Evolutionary conservation across 805 yeast genomes (phyloP).

Genomic region (Ogataea dorogensis): DNA sequence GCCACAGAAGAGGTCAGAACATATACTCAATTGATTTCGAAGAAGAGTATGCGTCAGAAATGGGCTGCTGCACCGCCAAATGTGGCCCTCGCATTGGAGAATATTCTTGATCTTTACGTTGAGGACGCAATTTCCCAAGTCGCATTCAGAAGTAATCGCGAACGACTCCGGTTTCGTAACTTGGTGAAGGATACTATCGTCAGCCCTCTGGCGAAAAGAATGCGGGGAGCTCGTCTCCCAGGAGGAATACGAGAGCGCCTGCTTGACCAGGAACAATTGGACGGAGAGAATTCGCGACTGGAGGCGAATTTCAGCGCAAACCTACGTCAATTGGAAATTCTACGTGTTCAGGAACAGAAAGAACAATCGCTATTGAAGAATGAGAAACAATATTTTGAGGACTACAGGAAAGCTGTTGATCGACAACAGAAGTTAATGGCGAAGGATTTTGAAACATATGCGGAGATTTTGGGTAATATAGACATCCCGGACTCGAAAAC

Average conservation of each 20-base stretch:
- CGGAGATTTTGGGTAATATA: slow-evolving; percentile 8
- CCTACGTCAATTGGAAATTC: slow-evolving; percentile 26
- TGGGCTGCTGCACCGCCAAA: slow-evolving; percentile 23
- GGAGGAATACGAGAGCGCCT: slow-evolving; percentile 24
- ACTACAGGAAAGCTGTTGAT: slow-evolving; percentile 18
- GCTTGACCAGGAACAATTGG: slow-evolving; percentile 27
- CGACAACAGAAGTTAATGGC: slow-evolving; percentile 17
- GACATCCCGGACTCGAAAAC: slow-evolving; percentile 1
- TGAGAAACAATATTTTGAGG: slow-evolving; percentile 22
- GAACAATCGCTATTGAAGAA: slow-evolving; percentile 21
- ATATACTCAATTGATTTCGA: slow-evolving; percentile 15
- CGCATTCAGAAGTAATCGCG: slow-evolving; percentile 17
- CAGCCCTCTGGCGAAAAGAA: slow-evolving; percentile 22
- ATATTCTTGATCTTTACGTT: slow-evolving; percentile 21
- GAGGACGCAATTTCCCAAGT: slow-evolving; percentile 21
- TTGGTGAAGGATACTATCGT: slow-evolving; percentile 22
- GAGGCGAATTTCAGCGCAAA: slow-evolving; percentile 28
- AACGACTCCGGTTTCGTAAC: slow-evolving; percentile 19
- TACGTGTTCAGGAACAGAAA: slow-evolving; percentile 22
- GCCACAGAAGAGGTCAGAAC: slow-evolving; percentile 10
- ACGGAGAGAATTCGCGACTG: slow-evolving; percentile 23
- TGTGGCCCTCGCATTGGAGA: slow-evolving; percentile 13
- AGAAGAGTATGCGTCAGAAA: slow-evolving; percentile 16
- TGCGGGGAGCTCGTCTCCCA: slow-evolving; percentile 27
- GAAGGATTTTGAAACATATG: slow-evolving; percentile 14